Conservation (phyloP, 441 rosid species). For the Hura crepitans region DNA sequence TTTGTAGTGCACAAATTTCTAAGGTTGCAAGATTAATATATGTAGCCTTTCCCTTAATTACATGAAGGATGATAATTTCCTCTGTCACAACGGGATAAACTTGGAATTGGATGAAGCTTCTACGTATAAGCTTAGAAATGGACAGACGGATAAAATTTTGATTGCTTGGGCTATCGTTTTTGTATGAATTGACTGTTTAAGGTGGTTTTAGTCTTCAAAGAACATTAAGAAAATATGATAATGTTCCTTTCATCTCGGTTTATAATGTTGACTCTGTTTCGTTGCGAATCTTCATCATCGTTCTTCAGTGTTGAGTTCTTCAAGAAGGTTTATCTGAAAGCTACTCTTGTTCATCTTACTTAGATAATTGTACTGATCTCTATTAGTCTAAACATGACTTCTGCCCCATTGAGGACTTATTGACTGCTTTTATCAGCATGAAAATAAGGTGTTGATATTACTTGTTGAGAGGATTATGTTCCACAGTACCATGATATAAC, state of each 20-base stretch:
- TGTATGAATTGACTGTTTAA: no score
- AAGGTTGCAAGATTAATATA: no score
- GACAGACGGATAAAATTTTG: no score
- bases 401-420: neutral
- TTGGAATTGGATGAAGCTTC: no score
- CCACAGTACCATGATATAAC: neutral
- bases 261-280: neutral
- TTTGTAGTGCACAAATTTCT: no score
- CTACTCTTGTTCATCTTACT: neutral
- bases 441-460: slow-evolving; percentile 4
- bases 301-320: neutral
- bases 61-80: no score
- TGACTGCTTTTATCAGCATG: neutral
- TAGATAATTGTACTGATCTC: neutral
- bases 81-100: no score
- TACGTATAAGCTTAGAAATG: no score
- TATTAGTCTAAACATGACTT: neutral
- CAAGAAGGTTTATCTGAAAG: neutral
- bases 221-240: neutral
- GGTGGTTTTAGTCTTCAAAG: neutral
- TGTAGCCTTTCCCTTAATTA: no score
- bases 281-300: neutral
- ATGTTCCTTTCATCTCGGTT: neutral
- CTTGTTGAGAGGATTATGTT: neutral
- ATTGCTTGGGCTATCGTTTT: no score